Conservation (phyloP, 371 early-diverging fungal species). For the Circinella minor region DNA sequence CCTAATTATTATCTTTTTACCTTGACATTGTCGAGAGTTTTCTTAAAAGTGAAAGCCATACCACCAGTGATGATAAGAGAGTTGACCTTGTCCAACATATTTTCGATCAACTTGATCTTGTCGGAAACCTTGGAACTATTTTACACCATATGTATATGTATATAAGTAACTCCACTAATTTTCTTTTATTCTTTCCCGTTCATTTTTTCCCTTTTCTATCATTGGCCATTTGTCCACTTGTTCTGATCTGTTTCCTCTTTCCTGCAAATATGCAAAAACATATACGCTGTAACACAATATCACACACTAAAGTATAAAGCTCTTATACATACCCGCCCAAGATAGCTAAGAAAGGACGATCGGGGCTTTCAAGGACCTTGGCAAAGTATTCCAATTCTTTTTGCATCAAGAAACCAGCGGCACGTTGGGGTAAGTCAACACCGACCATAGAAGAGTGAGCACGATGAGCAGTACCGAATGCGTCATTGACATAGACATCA, state of each 20-base stretch:
- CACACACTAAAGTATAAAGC: no score
- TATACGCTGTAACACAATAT: neutral
- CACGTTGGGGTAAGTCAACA: slow-evolving; percentile 87
- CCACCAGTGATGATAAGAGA: slow-evolving; percentile 95
- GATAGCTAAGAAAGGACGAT: slow-evolving; percentile 96
- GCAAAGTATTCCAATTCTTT: slow-evolving; percentile 99
- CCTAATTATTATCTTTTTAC: slow-evolving; percentile 38
- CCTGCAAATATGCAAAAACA: neutral
- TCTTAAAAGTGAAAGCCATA: slow-evolving; percentile 98
- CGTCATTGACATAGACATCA: slow-evolving; percentile 98
- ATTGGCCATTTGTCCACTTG: neutral
- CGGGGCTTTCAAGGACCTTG: slow-evolving; percentile 92
- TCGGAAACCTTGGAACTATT: slow-evolving; percentile 94
- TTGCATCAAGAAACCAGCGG: slow-evolving; percentile 98
- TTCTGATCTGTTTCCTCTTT: no score
- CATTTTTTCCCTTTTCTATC: neutral
- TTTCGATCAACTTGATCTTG: slow-evolving; percentile 98
- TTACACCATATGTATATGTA: no score
- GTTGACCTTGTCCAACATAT: slow-evolving; percentile 92
- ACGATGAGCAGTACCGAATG: slow-evolving; percentile 99
- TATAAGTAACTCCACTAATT: no score
- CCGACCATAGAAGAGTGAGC: slow-evolving; percentile 98
- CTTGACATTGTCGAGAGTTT: slow-evolving; percentile 82
- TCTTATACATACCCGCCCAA: slow-evolving; percentile 83
- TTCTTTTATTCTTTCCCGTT: no score